Evolutionary conservation across 2,329 filamentous ascomycete genomes (phyloP), one percentile per base, ranked within the genome.

Genomic region (Plenodomus lindquistii): DNA sequence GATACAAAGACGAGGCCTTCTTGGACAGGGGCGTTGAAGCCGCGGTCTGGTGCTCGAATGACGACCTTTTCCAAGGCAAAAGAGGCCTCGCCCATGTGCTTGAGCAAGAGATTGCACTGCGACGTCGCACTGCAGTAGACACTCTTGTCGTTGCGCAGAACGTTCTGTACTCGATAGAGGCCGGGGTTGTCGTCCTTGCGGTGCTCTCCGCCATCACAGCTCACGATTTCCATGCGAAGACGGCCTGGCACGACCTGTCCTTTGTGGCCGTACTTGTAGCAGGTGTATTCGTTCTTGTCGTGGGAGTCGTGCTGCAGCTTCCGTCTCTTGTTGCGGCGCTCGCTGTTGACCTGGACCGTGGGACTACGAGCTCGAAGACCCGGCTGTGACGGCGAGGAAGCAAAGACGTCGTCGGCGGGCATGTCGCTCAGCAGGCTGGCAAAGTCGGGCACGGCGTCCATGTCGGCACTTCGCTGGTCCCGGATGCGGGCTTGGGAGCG

Each of bases 41-140:
- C 89, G 37, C 82, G 75, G 54, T 85, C 84, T 0, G 93, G 93
- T 9, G 89, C 91, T 69, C 90, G 92, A 72, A 97, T 95, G 55
- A 95, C 81, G 41, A 97, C 76, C 73, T 93, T 93, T 60, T 91
- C 88, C 46, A 97, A 74, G 45, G 83, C 89, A 64, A 97, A 97
- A 0, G 88, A 84, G 2, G 88, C 87, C 31, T 85, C 85, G 37
- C 89, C 91, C 57, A 88, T 85, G 69, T 97, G 93, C 49, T 85
- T 84, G 47, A 97, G 73, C 11, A 97, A 79, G 60, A 97, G 84
- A 66, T 96, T 96, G 75, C 91, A 97, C 48, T 85, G 83, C 52
- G 88, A 88, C n/a, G 85, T 86, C 69, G 93, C 89, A 31, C 91
- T 96, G 73, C 91, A 95, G 68, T 97, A 97, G 2, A 96, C 90